These are phyloP conservation scores for Telfairia occidentalis DNA, from an alignment of 331 rosid species.

Conservation along the genomic window DNA sequence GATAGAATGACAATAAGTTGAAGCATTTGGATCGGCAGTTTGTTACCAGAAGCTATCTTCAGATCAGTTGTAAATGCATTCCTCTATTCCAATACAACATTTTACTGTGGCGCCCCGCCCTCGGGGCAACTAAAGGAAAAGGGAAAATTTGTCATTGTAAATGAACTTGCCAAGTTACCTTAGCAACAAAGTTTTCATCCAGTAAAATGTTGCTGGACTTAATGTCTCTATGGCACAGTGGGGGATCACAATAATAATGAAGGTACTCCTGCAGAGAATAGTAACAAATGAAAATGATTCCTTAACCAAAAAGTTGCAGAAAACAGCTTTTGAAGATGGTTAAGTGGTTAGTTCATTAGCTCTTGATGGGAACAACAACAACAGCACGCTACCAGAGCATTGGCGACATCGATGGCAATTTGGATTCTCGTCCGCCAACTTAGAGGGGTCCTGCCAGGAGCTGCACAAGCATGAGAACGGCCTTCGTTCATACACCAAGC, in stretches of 20 bases:
- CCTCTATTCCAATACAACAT: background rate
- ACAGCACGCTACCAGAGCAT: conserved; percentile 66
- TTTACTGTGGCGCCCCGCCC: background rate
- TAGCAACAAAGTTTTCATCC: conserved; percentile 79
- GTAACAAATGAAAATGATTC: conserved; percentile 9
- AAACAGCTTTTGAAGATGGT: background rate
- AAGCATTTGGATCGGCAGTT: background rate
- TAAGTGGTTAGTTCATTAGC: background rate
- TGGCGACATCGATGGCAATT: conserved; percentile 86
- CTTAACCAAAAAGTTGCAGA: background rate
- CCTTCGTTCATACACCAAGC: background rate
- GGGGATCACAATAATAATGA: conserved; percentile 95
- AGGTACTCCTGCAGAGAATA: conserved; percentile 77
- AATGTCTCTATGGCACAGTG: conserved; percentile 89
- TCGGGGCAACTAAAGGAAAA: background rate
- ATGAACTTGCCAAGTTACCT: conserved; percentile 34
- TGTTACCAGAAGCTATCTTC: background rate
- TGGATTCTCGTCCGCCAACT: conserved; percentile 84
- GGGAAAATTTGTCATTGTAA: background rate
- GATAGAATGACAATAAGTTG: background rate
- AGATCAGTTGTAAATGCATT: background rate
- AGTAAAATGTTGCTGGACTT: conserved; percentile 91
- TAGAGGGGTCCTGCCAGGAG: conserved; percentile 64
- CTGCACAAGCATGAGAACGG: conserved; percentile 30
- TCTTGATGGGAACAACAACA: conserved; percentile 1